Conservation (phyloP, 495 filamentous ascomycete genomes). For the Parmelia sp. region DNA sequence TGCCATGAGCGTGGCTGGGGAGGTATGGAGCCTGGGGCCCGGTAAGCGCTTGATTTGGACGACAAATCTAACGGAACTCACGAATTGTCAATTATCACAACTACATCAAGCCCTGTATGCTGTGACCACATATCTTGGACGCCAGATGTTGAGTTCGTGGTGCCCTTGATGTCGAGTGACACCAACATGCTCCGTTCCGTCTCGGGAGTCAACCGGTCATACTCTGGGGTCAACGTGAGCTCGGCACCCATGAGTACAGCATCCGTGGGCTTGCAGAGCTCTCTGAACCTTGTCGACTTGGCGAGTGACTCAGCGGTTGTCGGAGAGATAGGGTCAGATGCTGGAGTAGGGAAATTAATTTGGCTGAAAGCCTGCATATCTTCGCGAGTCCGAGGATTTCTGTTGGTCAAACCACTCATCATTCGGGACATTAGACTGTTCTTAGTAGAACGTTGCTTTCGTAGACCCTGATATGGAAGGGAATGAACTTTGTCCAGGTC, state of each 20-base stretch:
- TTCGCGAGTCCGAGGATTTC: neutral
- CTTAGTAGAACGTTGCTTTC: conserved; percentile 13
- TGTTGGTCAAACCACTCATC: conserved; percentile 14
- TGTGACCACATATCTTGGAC: conserved; percentile 1
- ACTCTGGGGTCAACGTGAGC: conserved; percentile 22
- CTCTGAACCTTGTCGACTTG: neutral
- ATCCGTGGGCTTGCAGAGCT: conserved; percentile 15
- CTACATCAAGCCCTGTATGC: conserved; percentile 20
- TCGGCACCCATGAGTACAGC: conserved; percentile 19
- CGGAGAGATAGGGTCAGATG: conserved; percentile 5
- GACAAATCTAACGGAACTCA: conserved; percentile 4
- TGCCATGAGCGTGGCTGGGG: conserved; percentile 25
- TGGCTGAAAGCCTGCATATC: neutral
- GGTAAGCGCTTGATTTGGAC: neutral
- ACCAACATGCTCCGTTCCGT: conserved; percentile 20
- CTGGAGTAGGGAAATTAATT: conserved; percentile 20
- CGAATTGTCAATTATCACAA: conserved; percentile 27
- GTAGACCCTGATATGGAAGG: neutral
- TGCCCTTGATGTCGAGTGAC: conserved; percentile 23
- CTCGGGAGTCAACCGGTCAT: conserved; percentile 14
- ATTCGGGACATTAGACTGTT: conserved; percentile 21
- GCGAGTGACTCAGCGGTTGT: conserved; percentile 12
- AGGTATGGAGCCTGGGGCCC: conserved; percentile 21
- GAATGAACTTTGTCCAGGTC: neutral
- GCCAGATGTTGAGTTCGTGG: neutral